Evolutionary conservation across 106 monocot genomes (phyloP).

Genomic region (Apostasia ramifera): DNA sequence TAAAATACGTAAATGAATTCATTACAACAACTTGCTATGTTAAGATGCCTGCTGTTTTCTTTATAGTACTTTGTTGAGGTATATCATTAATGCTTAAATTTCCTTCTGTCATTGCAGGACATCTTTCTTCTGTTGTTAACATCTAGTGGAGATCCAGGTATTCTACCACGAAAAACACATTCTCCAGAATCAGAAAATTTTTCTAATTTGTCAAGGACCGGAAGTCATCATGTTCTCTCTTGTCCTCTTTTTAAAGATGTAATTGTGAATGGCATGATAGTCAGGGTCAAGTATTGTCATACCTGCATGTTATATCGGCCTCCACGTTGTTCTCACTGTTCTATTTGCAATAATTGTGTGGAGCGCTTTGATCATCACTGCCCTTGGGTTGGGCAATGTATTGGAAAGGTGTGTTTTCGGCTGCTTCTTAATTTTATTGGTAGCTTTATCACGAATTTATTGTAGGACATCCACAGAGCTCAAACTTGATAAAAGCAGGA

Average conservation of each 20-base stretch:
- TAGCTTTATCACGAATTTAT: neutral
- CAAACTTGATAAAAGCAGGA: too few species aligned
- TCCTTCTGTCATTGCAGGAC: constrained; percentile 12
- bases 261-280: neutral
- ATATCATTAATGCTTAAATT: neutral
- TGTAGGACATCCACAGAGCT: too few species aligned
- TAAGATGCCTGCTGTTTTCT: too few species aligned
- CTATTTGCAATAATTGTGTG: constrained; percentile 15
- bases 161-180: constrained; percentile 27
- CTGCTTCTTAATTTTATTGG: neutral
- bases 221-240: neutral
- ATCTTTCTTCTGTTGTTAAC: constrained; percentile 34
- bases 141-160: constrained; percentile 35
- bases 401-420: constrained; percentile 8
- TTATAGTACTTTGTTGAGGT: neutral
- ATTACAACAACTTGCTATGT: too few species aligned
- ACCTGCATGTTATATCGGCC: constrained; percentile 15
- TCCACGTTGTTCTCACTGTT: constrained; percentile 13
- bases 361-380: constrained; percentile 17
- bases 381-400: constrained; percentile 14
- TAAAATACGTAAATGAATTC: too few species aligned
- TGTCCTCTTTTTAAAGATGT: constrained; percentile 9
- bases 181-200: constrained; percentile 23
- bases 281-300: constrained; percentile 12
- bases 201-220: constrained; percentile 5